A percentile compares a stretch with the other conserved stretches of the same genome.
Conservation (phyloP, 371 early-diverging fungal genomes). For the Mortierella sp. region DNA sequence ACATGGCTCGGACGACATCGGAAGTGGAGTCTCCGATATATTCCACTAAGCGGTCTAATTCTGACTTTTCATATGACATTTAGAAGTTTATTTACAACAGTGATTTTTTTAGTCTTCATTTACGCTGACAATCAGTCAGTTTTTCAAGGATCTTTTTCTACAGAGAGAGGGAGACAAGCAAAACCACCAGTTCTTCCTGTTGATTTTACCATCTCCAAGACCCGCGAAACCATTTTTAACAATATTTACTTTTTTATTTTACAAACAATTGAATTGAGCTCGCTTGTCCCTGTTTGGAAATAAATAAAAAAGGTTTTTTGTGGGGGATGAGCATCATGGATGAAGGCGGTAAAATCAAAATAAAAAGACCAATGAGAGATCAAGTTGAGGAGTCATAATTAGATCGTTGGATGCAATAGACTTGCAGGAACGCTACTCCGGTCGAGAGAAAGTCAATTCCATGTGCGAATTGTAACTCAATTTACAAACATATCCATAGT, state of each 20-base stretch:
- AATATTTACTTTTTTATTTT: neutral
- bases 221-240: no score
- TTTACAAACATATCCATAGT: no score
- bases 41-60: constrained; percentile 23
- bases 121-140: no score
- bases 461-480: neutral
- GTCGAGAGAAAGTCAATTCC: neutral
- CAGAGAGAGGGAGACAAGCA: no score
- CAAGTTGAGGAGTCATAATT: constrained; percentile 20
- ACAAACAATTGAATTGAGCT: neutral
- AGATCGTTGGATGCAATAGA: neutral
- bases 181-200: no score
- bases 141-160: no score
- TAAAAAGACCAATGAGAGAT: constrained; percentile 21
- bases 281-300: constrained; percentile 42
- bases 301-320: constrained; percentile 40
- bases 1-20: constrained; percentile 19
- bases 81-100: neutral
- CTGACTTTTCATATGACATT: neutral
- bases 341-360: neutral
- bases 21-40: constrained; percentile 10
- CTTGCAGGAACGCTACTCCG: neutral
- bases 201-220: no score
- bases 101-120: no score
- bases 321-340: constrained; percentile 23